Base-by-base conservation (phyloP, 495 filamentous ascomycete species). In the Pyrenopolyporus hunteri region DNA sequence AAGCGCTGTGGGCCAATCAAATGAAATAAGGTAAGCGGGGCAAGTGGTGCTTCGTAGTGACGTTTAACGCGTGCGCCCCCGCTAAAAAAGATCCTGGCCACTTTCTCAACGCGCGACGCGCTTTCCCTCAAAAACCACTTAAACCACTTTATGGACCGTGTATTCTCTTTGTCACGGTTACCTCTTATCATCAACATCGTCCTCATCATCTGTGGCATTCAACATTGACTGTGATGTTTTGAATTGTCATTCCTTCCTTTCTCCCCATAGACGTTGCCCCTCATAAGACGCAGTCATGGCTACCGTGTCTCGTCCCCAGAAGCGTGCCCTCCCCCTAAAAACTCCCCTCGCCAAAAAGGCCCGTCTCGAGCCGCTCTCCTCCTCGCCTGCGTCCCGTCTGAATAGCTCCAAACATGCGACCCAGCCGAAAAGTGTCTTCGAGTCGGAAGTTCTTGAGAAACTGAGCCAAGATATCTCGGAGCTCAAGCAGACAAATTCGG, bases 381-480 rank as follows among this genome's bases (percentile, higher is more conserved):
- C 84, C 0, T 79, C 80, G 1, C 82, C 83, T 42, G 73, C 78
- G 40, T 70, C 74, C 20, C 73, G 80, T 28, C 78, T 86, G 56
- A 83, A 85, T 59, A 80, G 82, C 39, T 84, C 84, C 11, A 83
- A 87, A 63, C 82, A 80, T 61, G 77, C 91, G 0, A 93, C 84
- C 59, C 92, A 96, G 76, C 85, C 87, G 3, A 96, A 96, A 74
- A 95, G 91, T 71, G 84, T 87, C 53, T 99, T 99, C 66, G 94
- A 98, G 74, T 87, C 87, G 63, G 92, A 97, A 59, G 90, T 96
- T 9, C 81, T 98, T 47, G 93, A 96, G 78, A 96, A 92, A 73
- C 80, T 98, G 74, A 91, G 91, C 29, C 93, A 97, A 74, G 92
- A 97, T 71, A 91, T 98, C 32, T 84, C 77, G 10, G 91, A 85